A percentile compares a stretch with the other conserved stretches of the same genome.
Conservation (phyloP, 805 yeast species). For the Myxozyma vanderwaltii region DNA sequence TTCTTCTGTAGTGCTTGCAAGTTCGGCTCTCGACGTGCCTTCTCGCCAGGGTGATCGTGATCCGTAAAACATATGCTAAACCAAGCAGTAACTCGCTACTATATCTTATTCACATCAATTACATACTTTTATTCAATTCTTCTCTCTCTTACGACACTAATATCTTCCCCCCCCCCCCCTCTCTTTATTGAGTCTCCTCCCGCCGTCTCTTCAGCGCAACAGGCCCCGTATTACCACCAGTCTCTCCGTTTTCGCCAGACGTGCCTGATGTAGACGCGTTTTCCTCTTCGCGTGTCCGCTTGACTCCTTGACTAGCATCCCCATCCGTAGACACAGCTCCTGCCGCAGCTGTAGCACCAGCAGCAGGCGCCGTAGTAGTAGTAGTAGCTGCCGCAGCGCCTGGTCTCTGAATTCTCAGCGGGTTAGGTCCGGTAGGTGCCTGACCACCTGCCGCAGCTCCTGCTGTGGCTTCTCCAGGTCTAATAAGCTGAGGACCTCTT, state of each 20-base stretch:
- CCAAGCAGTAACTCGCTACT: too few species aligned
- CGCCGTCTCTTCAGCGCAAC: constrained; percentile 28
- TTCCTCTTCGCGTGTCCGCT: constrained; percentile 20
- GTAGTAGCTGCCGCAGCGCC: constrained; percentile 1
- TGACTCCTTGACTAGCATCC: constrained; percentile 6
- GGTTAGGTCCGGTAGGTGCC: too few species aligned
- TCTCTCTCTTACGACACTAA: too few species aligned
- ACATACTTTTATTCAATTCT: too few species aligned
- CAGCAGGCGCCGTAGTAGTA: background rate
- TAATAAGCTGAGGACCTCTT: constrained; percentile 7
- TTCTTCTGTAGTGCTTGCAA: too few species aligned
- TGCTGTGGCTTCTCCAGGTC: constrained; percentile 8
- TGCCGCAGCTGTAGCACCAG: background rate
- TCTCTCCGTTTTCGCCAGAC: constrained; percentile 9
- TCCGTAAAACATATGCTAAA: background rate
- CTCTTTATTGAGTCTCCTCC: constrained; percentile 20
- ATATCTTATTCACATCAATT: too few species aligned
- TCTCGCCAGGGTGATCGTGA: too few species aligned
- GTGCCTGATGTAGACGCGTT: constrained; percentile 1
- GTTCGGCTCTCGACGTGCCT: too few species aligned
- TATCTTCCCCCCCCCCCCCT: too few species aligned
- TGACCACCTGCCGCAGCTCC: background rate
- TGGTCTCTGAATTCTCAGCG: too few species aligned
- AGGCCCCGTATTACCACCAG: background rate
- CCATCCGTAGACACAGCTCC: constrained; percentile 1